Evolutionary conservation across 805 yeast species (phyloP).

Genomic region (Teunomyces aglyptinius): DNA sequence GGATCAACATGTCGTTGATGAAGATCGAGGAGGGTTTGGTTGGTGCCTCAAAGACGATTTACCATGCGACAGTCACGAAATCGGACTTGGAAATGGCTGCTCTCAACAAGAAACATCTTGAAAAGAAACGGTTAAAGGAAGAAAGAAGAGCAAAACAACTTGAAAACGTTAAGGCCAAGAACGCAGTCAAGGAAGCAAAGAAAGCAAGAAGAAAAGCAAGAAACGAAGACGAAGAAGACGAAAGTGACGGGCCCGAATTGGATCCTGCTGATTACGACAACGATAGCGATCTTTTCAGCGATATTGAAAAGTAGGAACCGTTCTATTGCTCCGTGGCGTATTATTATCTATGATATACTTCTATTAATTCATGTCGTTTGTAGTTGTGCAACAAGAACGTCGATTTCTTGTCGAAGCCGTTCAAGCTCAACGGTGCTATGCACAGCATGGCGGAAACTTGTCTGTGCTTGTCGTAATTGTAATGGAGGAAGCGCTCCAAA

Average conservation of each 20-base stretch:
- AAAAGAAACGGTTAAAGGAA: slow-evolving; percentile 59
- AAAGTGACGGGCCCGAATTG: slow-evolving; percentile 34
- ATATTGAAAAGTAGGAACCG: no score
- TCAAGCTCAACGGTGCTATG: slow-evolving; percentile 18
- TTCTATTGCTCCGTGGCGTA: no score
- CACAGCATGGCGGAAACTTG: slow-evolving; percentile 15
- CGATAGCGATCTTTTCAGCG: slow-evolving; percentile 50
- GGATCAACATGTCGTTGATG: slow-evolving; percentile 68
- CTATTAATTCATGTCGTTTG: neutral
- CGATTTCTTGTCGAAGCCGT: slow-evolving; percentile 21
- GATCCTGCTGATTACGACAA: slow-evolving; percentile 47
- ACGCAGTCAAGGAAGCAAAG: slow-evolving; percentile 69
- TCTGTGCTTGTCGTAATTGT: slow-evolving; percentile 19
- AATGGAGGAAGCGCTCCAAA: slow-evolving; percentile 24
- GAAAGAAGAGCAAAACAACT: slow-evolving; percentile 75
- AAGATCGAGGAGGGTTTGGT: slow-evolving; percentile 88
- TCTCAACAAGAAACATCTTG: slow-evolving; percentile 67
- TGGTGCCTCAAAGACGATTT: slow-evolving; percentile 83
- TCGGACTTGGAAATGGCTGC: slow-evolving; percentile 55
- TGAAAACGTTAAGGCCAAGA: slow-evolving; percentile 72
- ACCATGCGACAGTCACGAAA: slow-evolving; percentile 72
- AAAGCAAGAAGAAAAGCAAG: slow-evolving; percentile 64
- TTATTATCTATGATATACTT: no score
- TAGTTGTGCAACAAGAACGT: slow-evolving; percentile 15
- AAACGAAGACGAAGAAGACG: slow-evolving; percentile 28